Evolutionary conservation across 257 asterid species (phyloP), one percentile per base, ranked within the genome.

Genomic region (Solanum rostratum): DNA sequence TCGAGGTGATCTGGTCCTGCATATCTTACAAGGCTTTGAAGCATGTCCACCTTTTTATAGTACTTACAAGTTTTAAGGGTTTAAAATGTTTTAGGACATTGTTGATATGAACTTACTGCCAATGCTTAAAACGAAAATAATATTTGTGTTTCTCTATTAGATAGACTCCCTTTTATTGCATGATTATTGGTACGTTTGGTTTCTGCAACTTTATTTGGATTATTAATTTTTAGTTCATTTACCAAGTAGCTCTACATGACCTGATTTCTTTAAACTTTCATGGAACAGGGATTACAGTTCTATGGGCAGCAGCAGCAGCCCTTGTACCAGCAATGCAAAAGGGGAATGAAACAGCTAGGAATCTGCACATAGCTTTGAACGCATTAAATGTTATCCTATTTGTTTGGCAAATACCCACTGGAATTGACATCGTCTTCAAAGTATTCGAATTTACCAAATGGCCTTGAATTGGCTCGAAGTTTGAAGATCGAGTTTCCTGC

Each of bases 281-380:
- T 60, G 76, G 10, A 82, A 88, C 94, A 97, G 99, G 91, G 10
- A 95, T 97, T 74, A 92, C 99, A 54, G 87, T 91, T 82, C 90
- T 97, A 12, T 97, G 99, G 99, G 98, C 99, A 54, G 97, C 94
- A 18, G 98, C 98, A 0, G 99, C 99, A 37, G 92, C 98, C 18
- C 89, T 97, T 79, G 99, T 95, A 55, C 98, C 99, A 9, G 85
- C 91, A 65, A 95, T 97, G 99, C 98, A 95, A 92, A 97, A 93
- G 92, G 99, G 99, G 62, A 95, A 68, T 37, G 98, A 94, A 85
- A 96, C 95, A 16, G 99, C 99, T 15, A 90, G 99, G 87, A 95
- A 57, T 89, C 96, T 95, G 84, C 99, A 96, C 92, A 93, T 97
- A 19, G 94, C 93, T 0, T 87, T 95, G 63, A 97, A 95, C 24